These are phyloP conservation scores for Coprinellus micaceus DNA, from an alignment of 768 basidiomycete genomes.

Conservation along the genomic window DNA sequence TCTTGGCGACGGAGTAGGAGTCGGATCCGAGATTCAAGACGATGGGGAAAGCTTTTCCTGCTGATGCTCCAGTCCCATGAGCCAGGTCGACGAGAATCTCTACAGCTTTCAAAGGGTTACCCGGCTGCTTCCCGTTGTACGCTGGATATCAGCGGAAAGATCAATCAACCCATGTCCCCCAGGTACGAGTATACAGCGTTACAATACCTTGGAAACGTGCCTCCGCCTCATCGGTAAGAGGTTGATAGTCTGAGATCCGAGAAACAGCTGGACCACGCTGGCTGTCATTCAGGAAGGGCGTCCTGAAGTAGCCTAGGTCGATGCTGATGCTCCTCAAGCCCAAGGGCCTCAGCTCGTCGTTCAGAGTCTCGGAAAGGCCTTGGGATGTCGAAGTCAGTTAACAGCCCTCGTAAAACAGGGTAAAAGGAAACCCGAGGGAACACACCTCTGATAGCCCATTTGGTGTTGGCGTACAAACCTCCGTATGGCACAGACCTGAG, in stretches of 20 bases:
- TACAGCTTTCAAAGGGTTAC: constrained; percentile 34
- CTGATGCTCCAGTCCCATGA: constrained; percentile 25
- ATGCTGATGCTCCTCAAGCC: constrained; percentile 35
- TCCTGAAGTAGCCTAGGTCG: constrained; percentile 40
- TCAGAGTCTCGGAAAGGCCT: constrained; percentile 31
- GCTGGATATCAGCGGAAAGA: constrained; percentile 17
- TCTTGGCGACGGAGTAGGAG: constrained; percentile 21
- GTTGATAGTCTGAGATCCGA: constrained; percentile 32
- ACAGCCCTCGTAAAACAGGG: not conserved
- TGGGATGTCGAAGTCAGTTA: not conserved
- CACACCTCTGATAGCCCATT: constrained; percentile 34
- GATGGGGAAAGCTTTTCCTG: constrained; percentile 27
- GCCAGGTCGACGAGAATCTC: constrained; percentile 31
- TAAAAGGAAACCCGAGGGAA: not conserved
- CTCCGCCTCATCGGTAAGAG: constrained; percentile 21
- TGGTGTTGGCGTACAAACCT: constrained; percentile 38
- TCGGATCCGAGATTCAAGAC: constrained; percentile 29
- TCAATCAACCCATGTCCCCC: too few relatives aligned
- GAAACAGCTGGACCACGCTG: constrained; percentile 26
- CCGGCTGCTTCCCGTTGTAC: constrained; percentile 33
- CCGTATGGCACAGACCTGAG: constrained; percentile 27
- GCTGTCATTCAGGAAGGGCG: constrained; percentile 26
- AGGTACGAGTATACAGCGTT: not conserved
- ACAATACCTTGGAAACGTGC: constrained; percentile 22
- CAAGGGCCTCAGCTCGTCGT: constrained; percentile 35